Conservation (phyloP, 805 yeast species). For the Candida maris region DNA sequence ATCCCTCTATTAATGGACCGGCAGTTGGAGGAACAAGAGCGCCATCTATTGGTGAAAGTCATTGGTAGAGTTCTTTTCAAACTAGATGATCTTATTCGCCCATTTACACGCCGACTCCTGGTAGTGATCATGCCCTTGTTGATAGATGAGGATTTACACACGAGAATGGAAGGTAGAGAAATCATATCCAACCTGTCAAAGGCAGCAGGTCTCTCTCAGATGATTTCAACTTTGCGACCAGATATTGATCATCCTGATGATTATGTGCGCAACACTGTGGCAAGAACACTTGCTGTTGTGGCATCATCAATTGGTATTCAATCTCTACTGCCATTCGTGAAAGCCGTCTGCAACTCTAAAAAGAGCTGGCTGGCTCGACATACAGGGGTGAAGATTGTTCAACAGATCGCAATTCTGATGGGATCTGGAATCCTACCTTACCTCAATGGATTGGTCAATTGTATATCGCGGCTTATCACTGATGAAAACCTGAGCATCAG, state of each 20-base stretch:
- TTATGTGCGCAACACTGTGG: slow-evolving; percentile 67
- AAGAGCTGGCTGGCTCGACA: slow-evolving; percentile 81
- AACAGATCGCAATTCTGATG: slow-evolving; percentile 63
- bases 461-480: slow-evolving; percentile 52
- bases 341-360: slow-evolving; percentile 72
- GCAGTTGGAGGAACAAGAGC: slow-evolving; percentile 71
- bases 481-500: slow-evolving; percentile 72
- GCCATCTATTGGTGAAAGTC: slow-evolving; percentile 76
- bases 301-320: slow-evolving; percentile 76
- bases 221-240: slow-evolving; percentile 75
- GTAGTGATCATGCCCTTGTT: slow-evolving; percentile 75
- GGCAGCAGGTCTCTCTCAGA: slow-evolving; percentile 77
- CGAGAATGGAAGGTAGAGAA: slow-evolving; percentile 76
- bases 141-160: slow-evolving; percentile 72
- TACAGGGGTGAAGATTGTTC: slow-evolving; percentile 74
- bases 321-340: slow-evolving; percentile 70
- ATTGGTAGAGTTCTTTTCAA: slow-evolving; percentile 64
- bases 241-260: slow-evolving; percentile 84
- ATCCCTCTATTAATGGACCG: slow-evolving; percentile 74
- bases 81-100: slow-evolving; percentile 62
- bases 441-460: slow-evolving; percentile 58
- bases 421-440: slow-evolving; percentile 79
- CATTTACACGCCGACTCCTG: slow-evolving; percentile 69
- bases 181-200: slow-evolving; percentile 69
- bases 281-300: slow-evolving; percentile 79